Conservation (phyloP, 2,329 filamentous ascomycete genomes). For the Talaromyces marneffei region DNA sequence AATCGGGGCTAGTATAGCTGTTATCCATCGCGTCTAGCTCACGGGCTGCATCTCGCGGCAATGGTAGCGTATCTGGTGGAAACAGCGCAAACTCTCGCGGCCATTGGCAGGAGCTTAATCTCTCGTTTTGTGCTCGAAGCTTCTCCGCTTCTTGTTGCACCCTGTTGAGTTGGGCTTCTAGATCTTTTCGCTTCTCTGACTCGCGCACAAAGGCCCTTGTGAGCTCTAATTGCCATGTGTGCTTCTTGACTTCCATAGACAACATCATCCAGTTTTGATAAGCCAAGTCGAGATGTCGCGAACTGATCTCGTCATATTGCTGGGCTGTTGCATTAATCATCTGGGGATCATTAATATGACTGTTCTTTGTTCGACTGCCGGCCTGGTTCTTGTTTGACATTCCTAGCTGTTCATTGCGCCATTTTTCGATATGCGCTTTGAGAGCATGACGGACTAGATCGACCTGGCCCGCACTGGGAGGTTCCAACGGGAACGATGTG, state of each 20-base stretch:
- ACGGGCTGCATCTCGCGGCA: constrained; percentile 34
- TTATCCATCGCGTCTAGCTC: constrained; percentile 34
- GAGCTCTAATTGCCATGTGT: constrained; percentile 44
- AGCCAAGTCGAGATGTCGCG: constrained; percentile 69
- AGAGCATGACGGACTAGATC: constrained; percentile 65
- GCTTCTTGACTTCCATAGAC: constrained; percentile 46
- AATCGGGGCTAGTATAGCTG: constrained; percentile 27
- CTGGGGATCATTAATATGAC: constrained; percentile 28
- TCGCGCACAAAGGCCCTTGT: constrained; percentile 44
- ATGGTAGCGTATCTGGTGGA: constrained; percentile 40
- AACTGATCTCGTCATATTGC: constrained; percentile 62
- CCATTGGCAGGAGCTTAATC: constrained; percentile 43
- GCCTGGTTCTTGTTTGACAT: constrained; percentile 35
- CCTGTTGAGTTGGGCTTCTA: constrained; percentile 39
- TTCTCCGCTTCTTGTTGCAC: constrained; percentile 46
- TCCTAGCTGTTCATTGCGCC: constrained; percentile 48
- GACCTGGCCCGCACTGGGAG: constrained; percentile 67
- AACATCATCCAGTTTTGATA: constrained; percentile 71
- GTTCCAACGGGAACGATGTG: constrained; percentile 73
- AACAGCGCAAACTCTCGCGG: constrained; percentile 45
- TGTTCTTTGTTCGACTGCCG: constrained; percentile 35
- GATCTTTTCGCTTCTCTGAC: constrained; percentile 38
- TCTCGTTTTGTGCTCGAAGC: constrained; percentile 44
- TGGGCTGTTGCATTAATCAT: constrained; percentile 47
- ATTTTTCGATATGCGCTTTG: constrained; percentile 60